phyloP scores from a whole-genome alignment of 2,329 filamentous ascomycete genomes.

The Ceratocystis alfenasii region DNA sequence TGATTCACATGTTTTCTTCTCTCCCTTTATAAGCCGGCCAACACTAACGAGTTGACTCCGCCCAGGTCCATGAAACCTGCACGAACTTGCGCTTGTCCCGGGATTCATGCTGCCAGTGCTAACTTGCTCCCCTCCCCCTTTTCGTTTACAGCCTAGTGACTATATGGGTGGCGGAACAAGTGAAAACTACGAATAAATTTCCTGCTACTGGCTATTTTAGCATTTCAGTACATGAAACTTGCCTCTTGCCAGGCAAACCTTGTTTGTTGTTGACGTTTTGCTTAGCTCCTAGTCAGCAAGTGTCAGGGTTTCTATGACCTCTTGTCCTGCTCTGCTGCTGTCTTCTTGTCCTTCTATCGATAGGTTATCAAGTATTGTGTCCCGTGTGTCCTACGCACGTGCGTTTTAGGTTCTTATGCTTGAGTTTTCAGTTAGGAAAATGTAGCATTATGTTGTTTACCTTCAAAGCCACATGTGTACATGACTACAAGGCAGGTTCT shows the following conservation, averaged over 20 bases:
- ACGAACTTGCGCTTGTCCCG: neutral
- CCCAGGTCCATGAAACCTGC: neutral
- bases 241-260: neutral
- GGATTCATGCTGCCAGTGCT: neutral
- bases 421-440: neutral
- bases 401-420: neutral
- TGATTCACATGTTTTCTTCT: neutral
- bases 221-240: conserved; percentile 4
- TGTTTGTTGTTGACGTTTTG: conserved; percentile 7
- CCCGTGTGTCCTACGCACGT: conserved; percentile 7
- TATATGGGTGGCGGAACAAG: neutral
- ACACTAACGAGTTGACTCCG: neutral
- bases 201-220: neutral
- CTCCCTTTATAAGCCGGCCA: neutral
- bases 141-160: no score
- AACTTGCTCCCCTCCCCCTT: neutral
- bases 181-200: neutral
- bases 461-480: neutral
- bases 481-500: neutral
- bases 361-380: neutral
- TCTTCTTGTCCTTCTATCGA: no score
- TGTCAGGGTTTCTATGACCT: neutral
- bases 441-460: no score
- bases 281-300: neutral
- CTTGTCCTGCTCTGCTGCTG: neutral